phyloP scores from a whole-genome alignment of 176 grass and related monocot genomes.

The Themeda triandra region DNA sequence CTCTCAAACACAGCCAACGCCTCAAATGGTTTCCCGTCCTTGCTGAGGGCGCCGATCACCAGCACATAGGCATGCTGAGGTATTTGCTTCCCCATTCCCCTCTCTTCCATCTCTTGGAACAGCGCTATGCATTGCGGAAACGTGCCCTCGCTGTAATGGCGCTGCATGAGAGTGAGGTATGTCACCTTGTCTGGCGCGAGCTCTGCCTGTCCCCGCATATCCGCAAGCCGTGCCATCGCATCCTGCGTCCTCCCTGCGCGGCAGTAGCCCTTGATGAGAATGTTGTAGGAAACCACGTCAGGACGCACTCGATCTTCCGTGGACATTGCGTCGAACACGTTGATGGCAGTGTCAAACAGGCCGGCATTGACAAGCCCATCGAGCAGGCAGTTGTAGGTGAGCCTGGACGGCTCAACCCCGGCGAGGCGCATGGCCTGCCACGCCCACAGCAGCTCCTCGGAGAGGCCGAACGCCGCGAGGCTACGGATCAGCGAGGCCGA shows the following conservation, averaged over 20 bases:
- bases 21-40: constrained; percentile 71
- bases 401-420: constrained; percentile 55
- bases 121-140: constrained; percentile 47
- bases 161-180: constrained; percentile 76
- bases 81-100: constrained; percentile 56
- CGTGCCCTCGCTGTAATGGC: constrained; percentile 51
- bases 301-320: constrained; percentile 39
- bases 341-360: constrained; percentile 72
- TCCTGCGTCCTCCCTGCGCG: constrained; percentile 47
- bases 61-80: constrained; percentile 74
- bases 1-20: constrained; percentile 68
- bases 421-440: constrained; percentile 65
- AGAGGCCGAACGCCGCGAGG: constrained; percentile 59
- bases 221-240: constrained; percentile 36
- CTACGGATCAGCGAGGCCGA: constrained; percentile 60
- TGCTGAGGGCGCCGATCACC: constrained; percentile 59
- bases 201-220: constrained; percentile 39
- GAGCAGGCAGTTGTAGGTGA: constrained; percentile 89
- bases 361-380: constrained; percentile 70
- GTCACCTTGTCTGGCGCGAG: constrained; percentile 73
- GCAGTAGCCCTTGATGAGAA: constrained; percentile 83
- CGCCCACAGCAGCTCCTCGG: constrained; percentile 72
- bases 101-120: constrained; percentile 88
- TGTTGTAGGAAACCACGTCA: constrained; percentile 72
- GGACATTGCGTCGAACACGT: constrained; percentile 81